Conservation (phyloP, 257 asterid species). For the Paulownia fortunei region DNA sequence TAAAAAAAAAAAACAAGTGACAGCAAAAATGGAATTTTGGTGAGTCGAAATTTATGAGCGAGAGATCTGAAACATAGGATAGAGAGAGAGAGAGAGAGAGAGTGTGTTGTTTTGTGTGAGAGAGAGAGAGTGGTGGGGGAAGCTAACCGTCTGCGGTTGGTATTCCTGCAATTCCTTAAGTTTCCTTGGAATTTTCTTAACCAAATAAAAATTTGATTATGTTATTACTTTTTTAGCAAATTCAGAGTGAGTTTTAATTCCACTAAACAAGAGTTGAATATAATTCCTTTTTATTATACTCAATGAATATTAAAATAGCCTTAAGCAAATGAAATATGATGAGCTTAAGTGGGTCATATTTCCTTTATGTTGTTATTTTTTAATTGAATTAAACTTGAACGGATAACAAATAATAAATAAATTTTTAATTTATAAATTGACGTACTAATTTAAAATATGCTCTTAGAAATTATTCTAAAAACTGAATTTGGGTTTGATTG, state of each 20-base stretch:
- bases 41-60: constrained; percentile 34
- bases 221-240: neutral
- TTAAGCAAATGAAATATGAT: too few relatives aligned
- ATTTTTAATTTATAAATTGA: too few relatives aligned
- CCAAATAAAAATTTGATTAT: neutral
- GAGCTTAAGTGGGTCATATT: too few relatives aligned
- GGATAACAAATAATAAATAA: too few relatives aligned
- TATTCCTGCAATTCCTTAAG: constrained; percentile 31
- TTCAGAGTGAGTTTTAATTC: neutral
- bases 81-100: constrained; percentile 20
- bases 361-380: too few relatives aligned
- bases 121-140: constrained; percentile 13
- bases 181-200: neutral
- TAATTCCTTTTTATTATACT: too few relatives aligned
- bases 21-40: constrained; percentile 28
- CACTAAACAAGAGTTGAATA: neutral
- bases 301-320: too few relatives aligned
- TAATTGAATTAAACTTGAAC: neutral
- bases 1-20: neutral
- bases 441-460: neutral
- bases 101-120: constrained; percentile 13
- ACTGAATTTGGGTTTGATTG: neutral
- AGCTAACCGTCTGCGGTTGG: constrained; percentile 35
- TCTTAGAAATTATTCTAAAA: neutral
- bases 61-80: constrained; percentile 39